These are phyloP conservation scores for Nitzschia inconspicua DNA, from an alignment of 108 stramenopile genomes.

Conservation along the genomic window DNA sequence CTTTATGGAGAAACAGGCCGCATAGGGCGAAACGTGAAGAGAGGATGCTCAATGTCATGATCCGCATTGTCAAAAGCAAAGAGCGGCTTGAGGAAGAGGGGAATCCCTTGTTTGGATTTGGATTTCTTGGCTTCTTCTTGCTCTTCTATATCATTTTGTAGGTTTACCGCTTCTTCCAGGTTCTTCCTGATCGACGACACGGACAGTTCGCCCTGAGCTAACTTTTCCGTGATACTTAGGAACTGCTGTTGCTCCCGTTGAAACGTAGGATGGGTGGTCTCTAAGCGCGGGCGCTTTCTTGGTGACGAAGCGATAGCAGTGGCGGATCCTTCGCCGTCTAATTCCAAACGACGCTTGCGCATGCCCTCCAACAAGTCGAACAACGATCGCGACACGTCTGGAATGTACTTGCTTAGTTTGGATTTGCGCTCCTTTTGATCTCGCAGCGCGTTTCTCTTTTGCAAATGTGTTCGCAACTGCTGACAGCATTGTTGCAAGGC, in stretches of 20 bases:
- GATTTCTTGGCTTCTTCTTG: slow-evolving; percentile 30
- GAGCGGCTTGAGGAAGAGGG: slow-evolving; percentile 65
- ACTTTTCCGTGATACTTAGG: slow-evolving; percentile 32
- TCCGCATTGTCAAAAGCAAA: slow-evolving; percentile 30
- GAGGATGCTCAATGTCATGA: slow-evolving; percentile 54
- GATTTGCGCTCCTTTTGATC: slow-evolving; percentile 78
- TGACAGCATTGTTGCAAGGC: slow-evolving; percentile 79
- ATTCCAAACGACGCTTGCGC: slow-evolving; percentile 60
- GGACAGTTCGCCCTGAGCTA: slow-evolving; percentile 49
- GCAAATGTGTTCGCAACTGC: slow-evolving; percentile 63
- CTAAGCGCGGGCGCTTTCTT: slow-evolving; percentile 28
- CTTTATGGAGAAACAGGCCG: slow-evolving; percentile 5
- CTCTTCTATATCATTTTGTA: slow-evolving; percentile 44
- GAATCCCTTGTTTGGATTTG: slow-evolving; percentile 24
- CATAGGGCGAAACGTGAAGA: slow-evolving; percentile 75
- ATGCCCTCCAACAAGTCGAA: slow-evolving; percentile 70
- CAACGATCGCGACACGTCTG: slow-evolving; percentile 70
- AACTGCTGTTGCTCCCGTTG: not conserved
- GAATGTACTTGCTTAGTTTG: slow-evolving; percentile 77
- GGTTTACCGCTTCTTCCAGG: slow-evolving; percentile 59
- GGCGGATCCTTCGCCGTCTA: slow-evolving; percentile 3
- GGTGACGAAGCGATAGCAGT: slow-evolving; percentile 15
- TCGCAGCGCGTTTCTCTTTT: slow-evolving; percentile 70
- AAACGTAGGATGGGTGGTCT: too few relatives aligned
- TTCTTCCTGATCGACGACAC: slow-evolving; percentile 38